Percentiles rank a stretch among this genome's conserved stretches.
Evolutionary conservation across 345 rosid genomes (phyloP).

Genomic region (Melastoma malabathricum): DNA sequence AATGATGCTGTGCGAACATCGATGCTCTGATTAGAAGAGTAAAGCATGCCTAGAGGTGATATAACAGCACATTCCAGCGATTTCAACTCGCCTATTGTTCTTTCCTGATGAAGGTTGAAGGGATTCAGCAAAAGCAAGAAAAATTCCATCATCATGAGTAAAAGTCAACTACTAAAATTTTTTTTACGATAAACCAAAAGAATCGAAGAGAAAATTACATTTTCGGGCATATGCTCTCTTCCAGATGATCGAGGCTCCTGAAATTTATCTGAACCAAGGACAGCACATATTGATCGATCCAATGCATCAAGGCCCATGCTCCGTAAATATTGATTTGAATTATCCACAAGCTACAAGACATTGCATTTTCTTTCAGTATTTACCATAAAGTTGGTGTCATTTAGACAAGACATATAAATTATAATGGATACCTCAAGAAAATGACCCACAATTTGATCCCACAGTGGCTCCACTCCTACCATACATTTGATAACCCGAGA

Average conservation of each 20-base stretch:
- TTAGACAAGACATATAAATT: conserved; percentile 8
- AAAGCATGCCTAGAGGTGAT: conserved; percentile 73
- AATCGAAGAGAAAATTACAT: conserved; percentile 37
- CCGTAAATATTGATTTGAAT: conserved; percentile 65
- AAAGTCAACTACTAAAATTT: background rate
- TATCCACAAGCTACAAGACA: conserved; percentile 72
- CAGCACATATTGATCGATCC: conserved; percentile 88
- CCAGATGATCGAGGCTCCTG: conserved; percentile 33
- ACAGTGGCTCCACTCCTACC: conserved; percentile 79
- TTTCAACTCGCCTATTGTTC: conserved; percentile 27
- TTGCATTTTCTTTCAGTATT: conserved; percentile 18
- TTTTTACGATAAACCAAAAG: conserved; percentile 3
- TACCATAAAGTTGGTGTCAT: conserved; percentile 12
- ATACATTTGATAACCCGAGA: conserved; percentile 2
- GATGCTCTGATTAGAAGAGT: conserved; percentile 60
- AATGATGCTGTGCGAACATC: conserved; percentile 80
- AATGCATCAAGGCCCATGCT: conserved; percentile 89
- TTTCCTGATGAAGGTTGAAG: conserved; percentile 9
- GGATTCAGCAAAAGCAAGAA: conserved; percentile 31
- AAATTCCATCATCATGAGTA: no score
- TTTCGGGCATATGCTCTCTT: conserved; percentile 22
- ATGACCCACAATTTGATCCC: conserved; percentile 93
- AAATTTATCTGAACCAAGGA: conserved; percentile 78
- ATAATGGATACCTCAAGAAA: conserved; percentile 53
- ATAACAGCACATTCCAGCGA: conserved; percentile 74